Percentiles rank a stretch among this genome's conserved stretches.
phyloP scores from a whole-genome alignment of 2,329 filamentous ascomycete species.

The Pyrenochaeta sp. region DNA sequence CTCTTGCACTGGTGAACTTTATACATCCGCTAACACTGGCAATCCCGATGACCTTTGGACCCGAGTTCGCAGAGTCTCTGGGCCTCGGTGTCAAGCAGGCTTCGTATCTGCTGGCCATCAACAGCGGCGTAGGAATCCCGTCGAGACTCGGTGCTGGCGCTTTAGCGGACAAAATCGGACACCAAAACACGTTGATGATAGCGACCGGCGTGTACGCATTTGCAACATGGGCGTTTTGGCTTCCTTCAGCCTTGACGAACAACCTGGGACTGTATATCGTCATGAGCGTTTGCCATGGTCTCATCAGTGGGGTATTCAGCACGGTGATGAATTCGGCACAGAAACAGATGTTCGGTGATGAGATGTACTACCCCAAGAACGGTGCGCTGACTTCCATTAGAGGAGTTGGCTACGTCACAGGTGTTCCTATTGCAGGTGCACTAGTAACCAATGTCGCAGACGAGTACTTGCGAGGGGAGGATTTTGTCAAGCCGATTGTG shows the following conservation, averaged over 20 bases:
- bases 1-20: constrained; percentile 50
- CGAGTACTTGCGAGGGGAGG: constrained; percentile 12
- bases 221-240: constrained; percentile 29
- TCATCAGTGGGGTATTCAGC: constrained; percentile 25
- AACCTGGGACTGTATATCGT: constrained; percentile 23
- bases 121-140: constrained; percentile 57
- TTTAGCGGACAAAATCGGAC: constrained; percentile 57
- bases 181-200: constrained; percentile 58
- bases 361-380: constrained; percentile 31
- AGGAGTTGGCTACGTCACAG: constrained; percentile 28
- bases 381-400: constrained; percentile 28
- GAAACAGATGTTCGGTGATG: constrained; percentile 28
- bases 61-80: constrained; percentile 57
- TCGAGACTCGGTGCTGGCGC: constrained; percentile 57
- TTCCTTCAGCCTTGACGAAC: constrained; percentile 19
- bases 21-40: constrained; percentile 56
- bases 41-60: constrained; percentile 59
- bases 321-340: constrained; percentile 29
- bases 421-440: constrained; percentile 30
- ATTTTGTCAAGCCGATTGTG: constrained; percentile 24
- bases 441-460: constrained; percentile 22
- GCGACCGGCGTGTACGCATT: constrained; percentile 33
- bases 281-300: constrained; percentile 30
- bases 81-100: constrained; percentile 54
- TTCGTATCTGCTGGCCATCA: constrained; percentile 56